Conservation (phyloP, 1,139 yeast species). For the Casaregolazyma suthepensis region DNA sequence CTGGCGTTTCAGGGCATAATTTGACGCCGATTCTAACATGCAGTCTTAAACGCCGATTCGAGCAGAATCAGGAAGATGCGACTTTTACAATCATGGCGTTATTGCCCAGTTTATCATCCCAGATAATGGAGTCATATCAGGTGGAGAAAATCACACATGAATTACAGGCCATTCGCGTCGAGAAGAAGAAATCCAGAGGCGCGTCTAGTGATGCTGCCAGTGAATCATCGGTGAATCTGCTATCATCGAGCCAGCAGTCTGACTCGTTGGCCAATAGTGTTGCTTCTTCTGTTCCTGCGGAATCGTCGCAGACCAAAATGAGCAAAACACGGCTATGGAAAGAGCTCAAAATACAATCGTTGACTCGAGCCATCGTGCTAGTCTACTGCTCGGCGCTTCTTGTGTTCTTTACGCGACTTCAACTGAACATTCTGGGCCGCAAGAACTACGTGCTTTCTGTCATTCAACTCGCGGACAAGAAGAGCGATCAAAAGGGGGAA, state of each 20-base stretch:
- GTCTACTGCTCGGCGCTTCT: conserved; percentile 65
- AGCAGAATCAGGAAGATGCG: conserved; percentile 91
- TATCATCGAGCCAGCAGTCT: background rate
- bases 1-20: background rate
- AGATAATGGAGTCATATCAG: conserved; percentile 56
- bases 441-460: conserved; percentile 79
- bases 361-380: conserved; percentile 68
- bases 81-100: conserved; percentile 77
- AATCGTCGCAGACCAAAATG: conserved; percentile 22
- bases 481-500: conserved; percentile 20
- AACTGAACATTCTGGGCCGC: conserved; percentile 82
- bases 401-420: conserved; percentile 72
- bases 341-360: conserved; percentile 66
- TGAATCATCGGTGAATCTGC: conserved; percentile 5
- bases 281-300: conserved; percentile 1
- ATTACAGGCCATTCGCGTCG: conserved; percentile 53
- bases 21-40: background rate
- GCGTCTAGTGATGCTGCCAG: conserved; percentile 3
- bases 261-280: conserved; percentile 8
- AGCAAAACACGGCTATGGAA: conserved; percentile 80
- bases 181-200: conserved; percentile 20
- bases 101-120: conserved; percentile 67
- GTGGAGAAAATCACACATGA: conserved; percentile 72
- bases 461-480: conserved; percentile 52
- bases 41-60: conserved; percentile 48